Evolutionary conservation across 192 early-diverging fungal genomes (phyloP), one percentile per base, ranked within the genome.

Genomic region (Backusella luteola): DNA sequence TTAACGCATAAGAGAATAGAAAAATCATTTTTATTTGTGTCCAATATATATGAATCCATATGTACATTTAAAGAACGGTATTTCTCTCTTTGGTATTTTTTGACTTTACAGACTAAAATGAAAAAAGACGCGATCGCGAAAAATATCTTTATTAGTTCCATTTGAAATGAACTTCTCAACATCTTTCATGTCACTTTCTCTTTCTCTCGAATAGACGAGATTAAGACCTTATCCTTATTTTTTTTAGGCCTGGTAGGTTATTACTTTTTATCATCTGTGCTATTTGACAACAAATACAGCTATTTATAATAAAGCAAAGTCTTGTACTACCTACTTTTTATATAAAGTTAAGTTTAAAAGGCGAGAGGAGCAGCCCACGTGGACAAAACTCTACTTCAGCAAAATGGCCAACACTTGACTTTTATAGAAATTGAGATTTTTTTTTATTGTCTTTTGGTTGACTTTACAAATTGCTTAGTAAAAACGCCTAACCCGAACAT

Each of bases 31-130:
- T 44, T 44, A 4, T 32, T 32, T 44, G 42, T 17, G 42, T 44
- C 12, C 42, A 56, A 56, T 26, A 56, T 39, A 12, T 12, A 53
- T 7, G 0, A 53, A 53, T 15, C 4, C 42, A 17, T 4, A 17
- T 4, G 14, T 44, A 53, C 52, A 53, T 53, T 53, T 21, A 53
- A 53, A 53, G 52, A 53, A 53, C 52, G 52, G 23, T 21, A 53
- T 23, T 53, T 53, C 52, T 53, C 52, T 53, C 52, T 53, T 53
- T 53, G 52, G 52, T 53, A 53, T 53, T 53, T 53, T 53, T 53
- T 53, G 52, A 53, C 52, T 53, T 53, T 53, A 21, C 52, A 53
- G n/a, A 53, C n/a, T 21, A 53, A 53, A 19, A 53, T 1, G 19
- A 53, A 53, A 44, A 44, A 21, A 21, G 49, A 21, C 49, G 49